These are phyloP conservation scores for Coemansia javaensis DNA, from an alignment of 192 early-diverging fungal species.

Conservation along the genomic window DNA sequence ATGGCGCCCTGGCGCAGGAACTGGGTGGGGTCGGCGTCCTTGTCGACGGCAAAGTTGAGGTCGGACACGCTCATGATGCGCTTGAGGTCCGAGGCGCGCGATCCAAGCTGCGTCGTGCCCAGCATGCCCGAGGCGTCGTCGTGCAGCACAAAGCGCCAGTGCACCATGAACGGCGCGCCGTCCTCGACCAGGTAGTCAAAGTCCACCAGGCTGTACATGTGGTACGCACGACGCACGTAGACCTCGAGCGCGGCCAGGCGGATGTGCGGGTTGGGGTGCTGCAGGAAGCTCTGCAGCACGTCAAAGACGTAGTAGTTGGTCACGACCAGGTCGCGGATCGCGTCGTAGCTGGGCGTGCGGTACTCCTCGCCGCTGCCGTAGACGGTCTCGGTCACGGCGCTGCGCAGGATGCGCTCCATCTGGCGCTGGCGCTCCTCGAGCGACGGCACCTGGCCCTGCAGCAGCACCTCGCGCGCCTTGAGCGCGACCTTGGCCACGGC, in stretches of 20 bases:
- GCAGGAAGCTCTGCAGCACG: slow-evolving; percentile 90
- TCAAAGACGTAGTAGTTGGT: slow-evolving; percentile 95
- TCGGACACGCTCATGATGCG: slow-evolving; percentile 77
- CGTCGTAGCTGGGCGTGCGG: slow-evolving; percentile 71
- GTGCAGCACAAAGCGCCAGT: slow-evolving; percentile 74
- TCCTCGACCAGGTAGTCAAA: slow-evolving; percentile 69
- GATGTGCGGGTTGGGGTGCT: slow-evolving; percentile 73
- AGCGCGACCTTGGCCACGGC: slow-evolving; percentile 83
- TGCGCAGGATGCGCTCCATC: slow-evolving; percentile 79
- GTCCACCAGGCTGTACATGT: slow-evolving; percentile 89
- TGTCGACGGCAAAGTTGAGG: slow-evolving; percentile 70
- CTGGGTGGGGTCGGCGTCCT: slow-evolving; percentile 58
- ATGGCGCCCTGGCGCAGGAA: slow-evolving; percentile 83
- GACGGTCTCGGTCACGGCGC: slow-evolving; percentile 68
- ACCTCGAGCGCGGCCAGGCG: slow-evolving; percentile 88
- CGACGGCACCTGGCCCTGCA: slow-evolving; percentile 88
- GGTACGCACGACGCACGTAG: slow-evolving; percentile 95
- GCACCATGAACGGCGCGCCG: slow-evolving; percentile 59
- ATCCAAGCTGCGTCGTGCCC: slow-evolving; percentile 19
- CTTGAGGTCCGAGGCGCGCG: slow-evolving; percentile 51
- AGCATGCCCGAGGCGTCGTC: slow-evolving; percentile 53
- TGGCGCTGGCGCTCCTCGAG: slow-evolving; percentile 80
- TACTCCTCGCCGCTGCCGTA: slow-evolving; percentile 69
- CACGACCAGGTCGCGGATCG: slow-evolving; percentile 79
- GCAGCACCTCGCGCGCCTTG: slow-evolving; percentile 91